Base-by-base conservation (phyloP, 2,329 filamentous ascomycete genomes). In the Endothia cerciana region DNA sequence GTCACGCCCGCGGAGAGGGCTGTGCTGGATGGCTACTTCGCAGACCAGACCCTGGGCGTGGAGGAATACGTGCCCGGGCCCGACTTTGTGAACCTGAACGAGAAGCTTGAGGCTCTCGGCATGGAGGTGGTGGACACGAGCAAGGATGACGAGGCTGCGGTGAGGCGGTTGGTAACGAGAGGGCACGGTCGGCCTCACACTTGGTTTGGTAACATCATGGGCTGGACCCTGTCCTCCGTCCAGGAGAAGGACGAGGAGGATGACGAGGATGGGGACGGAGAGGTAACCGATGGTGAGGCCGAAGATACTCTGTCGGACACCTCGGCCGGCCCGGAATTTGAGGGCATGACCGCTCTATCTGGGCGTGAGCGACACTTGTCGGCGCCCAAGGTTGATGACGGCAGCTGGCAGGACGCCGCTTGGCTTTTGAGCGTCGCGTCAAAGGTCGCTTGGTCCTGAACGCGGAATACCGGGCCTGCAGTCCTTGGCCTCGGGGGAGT, bases 381-480 rank as follows among this genome's bases (percentile, higher is more conserved):
- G 25, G 79, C 82, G 13, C 73, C 85, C 73, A 82, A 81, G 51
- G 78, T 81, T 10, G 82, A 89, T 61, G 83, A 86, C 53, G 87
- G 86, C 19, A 84, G 83, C 10, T 90, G 88, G 88, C 82, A 85
- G 65, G 89, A 91, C 75, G 88, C 87, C 33, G 87, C 87, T 19
- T 91, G 88, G 89, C 75, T 91, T 57, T 76, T 91, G 64, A 88
- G 83, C 69, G 87, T 91, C 69, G 88, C 87, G 13, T 83, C 84
- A 33, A 88, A 87, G 72, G 84, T 89, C 13, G 66, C 66, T 17
- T 68, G 66, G 66, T 66, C 66, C 33, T 68, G 47, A 62, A 36
- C 15, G 36, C n/a, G 22, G 25, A 58, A 56, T 28, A 25, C 33
- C 47, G 19, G 45, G 30, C 57, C 45, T 56, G 51, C 62, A 59